Conservation (phyloP, 1,284 basidiomycete species). For the Microstroma glucosiphilum region DNA sequence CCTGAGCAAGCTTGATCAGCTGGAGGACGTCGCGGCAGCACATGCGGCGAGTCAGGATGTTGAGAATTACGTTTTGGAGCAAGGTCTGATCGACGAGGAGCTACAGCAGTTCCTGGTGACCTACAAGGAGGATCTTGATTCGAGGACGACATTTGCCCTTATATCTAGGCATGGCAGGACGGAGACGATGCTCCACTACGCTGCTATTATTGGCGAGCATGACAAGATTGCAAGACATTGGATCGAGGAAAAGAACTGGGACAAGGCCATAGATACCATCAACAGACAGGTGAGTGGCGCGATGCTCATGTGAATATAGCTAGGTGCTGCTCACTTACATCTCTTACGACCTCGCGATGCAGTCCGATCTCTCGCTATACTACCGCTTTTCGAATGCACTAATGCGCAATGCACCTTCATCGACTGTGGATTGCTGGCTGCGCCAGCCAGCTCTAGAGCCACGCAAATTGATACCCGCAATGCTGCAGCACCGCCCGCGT, state of each 20-base stretch:
- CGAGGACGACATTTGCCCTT: constrained; percentile 78
- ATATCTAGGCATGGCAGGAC: constrained; percentile 86
- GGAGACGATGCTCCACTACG: constrained; percentile 87
- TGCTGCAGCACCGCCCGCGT: constrained; percentile 67
- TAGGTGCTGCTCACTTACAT: background rate
- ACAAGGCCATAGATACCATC: constrained; percentile 78
- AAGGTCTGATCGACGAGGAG: constrained; percentile 81
- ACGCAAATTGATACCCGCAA: constrained; percentile 77
- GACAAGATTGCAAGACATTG: constrained; percentile 85
- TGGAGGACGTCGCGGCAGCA: constrained; percentile 73
- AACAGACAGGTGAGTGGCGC: constrained; percentile 49
- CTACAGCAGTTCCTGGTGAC: constrained; percentile 83
- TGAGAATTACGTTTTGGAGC: constrained; percentile 75
- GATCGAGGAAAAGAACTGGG: constrained; percentile 85
- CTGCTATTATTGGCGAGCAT: constrained; percentile 72
- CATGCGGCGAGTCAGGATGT: constrained; percentile 78
- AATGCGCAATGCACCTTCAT: constrained; percentile 75
- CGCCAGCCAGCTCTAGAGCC: constrained; percentile 73
- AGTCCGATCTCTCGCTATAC: constrained; percentile 77
- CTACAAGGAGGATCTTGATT: constrained; percentile 79
- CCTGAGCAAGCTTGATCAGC: constrained; percentile 87
- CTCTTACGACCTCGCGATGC: constrained; percentile 10
- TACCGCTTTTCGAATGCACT: constrained; percentile 86
- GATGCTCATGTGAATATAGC: constrained; percentile 61
- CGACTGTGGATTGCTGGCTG: constrained; percentile 86